phyloP scores from a whole-genome alignment of 495 filamentous ascomycete species.

The Aspergillus campestris region DNA sequence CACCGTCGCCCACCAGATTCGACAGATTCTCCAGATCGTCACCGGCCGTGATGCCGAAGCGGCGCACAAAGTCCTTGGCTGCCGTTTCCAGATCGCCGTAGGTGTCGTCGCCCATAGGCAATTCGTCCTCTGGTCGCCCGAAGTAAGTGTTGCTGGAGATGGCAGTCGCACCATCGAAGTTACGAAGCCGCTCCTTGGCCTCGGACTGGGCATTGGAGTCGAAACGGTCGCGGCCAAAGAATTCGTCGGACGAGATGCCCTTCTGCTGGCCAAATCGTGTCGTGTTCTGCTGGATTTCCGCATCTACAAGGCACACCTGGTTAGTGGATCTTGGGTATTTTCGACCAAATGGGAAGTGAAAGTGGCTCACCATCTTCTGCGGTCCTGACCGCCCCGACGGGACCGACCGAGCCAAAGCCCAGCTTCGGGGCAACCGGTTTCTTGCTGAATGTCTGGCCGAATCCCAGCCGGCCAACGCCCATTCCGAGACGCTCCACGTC shows the following conservation, averaged over 20 bases:
- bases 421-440: constrained; percentile 61
- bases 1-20: constrained; percentile 74
- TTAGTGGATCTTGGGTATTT: background rate
- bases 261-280: constrained; percentile 75
- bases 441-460: constrained; percentile 70
- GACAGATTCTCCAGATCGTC: constrained; percentile 91
- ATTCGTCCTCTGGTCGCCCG: constrained; percentile 73
- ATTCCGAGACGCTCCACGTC: constrained; percentile 89
- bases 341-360: background rate
- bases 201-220: constrained; percentile 74
- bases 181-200: constrained; percentile 75
- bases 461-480: constrained; percentile 80
- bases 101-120: constrained; percentile 48
- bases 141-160: constrained; percentile 98
- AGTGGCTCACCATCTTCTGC: constrained; percentile 56
- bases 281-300: constrained; percentile 30
- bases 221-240: constrained; percentile 84
- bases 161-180: constrained; percentile 84
- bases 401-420: constrained; percentile 81
- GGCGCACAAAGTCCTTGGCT: constrained; percentile 88
- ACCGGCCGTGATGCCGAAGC: constrained; percentile 88
- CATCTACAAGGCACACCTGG: constrained; percentile 16
- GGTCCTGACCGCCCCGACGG: constrained; percentile 54
- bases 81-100: constrained; percentile 87
- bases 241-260: constrained; percentile 95